Conservation (phyloP, 192 early-diverging fungal species). For the Backusella psychrophila region DNA sequence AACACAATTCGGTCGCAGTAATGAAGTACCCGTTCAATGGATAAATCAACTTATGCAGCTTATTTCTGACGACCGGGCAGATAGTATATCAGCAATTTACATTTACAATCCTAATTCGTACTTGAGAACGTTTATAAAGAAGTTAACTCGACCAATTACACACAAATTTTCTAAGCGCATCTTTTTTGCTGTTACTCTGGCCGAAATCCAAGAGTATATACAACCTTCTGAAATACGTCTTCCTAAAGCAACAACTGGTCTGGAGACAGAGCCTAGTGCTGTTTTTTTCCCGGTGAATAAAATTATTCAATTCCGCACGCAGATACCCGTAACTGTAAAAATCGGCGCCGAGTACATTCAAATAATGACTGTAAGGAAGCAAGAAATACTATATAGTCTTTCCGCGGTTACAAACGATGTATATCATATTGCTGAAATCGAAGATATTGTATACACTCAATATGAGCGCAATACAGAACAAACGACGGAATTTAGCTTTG, state of each 20-base stretch:
- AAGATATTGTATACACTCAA: constrained; percentile 49
- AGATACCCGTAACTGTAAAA: constrained; percentile 77
- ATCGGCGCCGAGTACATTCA: constrained; percentile 82
- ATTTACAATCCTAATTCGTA: constrained; percentile 68
- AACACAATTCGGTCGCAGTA: constrained; percentile 60
- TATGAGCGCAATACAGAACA: constrained; percentile 45
- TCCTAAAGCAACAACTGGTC: constrained; percentile 61
- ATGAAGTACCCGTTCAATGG: constrained; percentile 66
- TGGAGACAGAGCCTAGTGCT: constrained; percentile 72
- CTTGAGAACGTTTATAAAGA: constrained; percentile 53
- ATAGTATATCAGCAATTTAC: constrained; percentile 55
- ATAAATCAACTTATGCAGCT: constrained; percentile 54
- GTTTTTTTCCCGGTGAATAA: constrained; percentile 66
- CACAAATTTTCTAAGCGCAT: constrained; percentile 47
- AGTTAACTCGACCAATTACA: constrained; percentile 11
- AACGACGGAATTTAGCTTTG: constrained; percentile 73
- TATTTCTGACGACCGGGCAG: constrained; percentile 46
- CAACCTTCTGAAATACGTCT: constrained; percentile 57
- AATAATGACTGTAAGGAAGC: constrained; percentile 58
- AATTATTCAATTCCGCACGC: constrained; percentile 60
- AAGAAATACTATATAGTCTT: constrained; percentile 59
- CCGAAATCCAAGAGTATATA: constrained; percentile 64
- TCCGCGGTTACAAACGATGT: constrained; percentile 79
- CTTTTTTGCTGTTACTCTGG: constrained; percentile 53
- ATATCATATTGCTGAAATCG: constrained; percentile 62